Conservation (phyloP, 345 rosid species). For the Populus davidiana region DNA sequence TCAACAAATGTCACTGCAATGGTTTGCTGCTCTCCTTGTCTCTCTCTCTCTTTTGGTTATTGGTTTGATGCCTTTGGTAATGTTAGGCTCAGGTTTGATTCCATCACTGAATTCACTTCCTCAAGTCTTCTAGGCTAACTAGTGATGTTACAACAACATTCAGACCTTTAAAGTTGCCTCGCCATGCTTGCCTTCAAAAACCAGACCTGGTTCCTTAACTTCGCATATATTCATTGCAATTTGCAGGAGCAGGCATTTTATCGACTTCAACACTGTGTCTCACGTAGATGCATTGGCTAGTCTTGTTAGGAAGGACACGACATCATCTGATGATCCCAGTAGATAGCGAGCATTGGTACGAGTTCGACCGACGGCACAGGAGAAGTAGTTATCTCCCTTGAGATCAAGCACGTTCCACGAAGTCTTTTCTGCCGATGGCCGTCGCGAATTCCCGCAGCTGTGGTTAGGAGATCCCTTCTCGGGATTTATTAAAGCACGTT, state of each 20-base stretch:
- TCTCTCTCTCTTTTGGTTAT: background rate
- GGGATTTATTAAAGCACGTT: slow-evolving; percentile 43
- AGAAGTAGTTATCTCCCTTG: slow-evolving; percentile 93
- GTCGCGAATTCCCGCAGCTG: slow-evolving; percentile 41
- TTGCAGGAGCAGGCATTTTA: background rate
- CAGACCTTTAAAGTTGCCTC: no score
- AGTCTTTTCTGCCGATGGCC: slow-evolving; percentile 67
- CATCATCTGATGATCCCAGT: slow-evolving; percentile 75
- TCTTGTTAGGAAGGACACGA: slow-evolving; percentile 62
- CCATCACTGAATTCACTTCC: no score
- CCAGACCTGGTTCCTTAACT: background rate
- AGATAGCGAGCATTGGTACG: slow-evolving; percentile 78
- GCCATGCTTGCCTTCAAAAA: background rate
- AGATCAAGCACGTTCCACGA: slow-evolving; percentile 99
- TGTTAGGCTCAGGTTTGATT: background rate
- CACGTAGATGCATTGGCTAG: slow-evolving; percentile 41
- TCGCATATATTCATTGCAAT: background rate
- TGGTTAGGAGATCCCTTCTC: slow-evolving; percentile 49
- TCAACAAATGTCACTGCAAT: background rate
- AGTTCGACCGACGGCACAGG: slow-evolving; percentile 84
- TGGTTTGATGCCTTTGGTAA: background rate
- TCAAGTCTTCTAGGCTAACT: background rate
- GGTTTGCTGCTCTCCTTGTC: background rate
- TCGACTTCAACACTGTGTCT: slow-evolving; percentile 1
- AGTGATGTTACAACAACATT: background rate